phyloP scores from a whole-genome alignment of 768 basidiomycete genomes.

The Collybia sordida region DNA sequence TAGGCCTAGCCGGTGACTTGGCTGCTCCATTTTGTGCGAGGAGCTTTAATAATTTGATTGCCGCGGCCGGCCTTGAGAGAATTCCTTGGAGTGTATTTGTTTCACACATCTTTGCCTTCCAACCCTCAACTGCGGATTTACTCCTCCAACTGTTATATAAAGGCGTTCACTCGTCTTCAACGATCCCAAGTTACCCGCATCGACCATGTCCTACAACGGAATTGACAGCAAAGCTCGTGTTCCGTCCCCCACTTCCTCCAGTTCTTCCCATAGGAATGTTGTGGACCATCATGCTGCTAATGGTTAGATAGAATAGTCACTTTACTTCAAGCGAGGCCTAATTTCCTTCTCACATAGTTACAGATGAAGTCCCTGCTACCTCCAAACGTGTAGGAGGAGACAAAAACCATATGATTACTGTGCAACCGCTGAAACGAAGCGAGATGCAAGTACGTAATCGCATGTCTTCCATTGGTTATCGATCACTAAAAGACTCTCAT shows the following conservation, averaged over 20 bases:
- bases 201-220: constrained; percentile 23
- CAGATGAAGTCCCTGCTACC: constrained; percentile 49
- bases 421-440: constrained; percentile 81
- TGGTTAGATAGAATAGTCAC: constrained; percentile 44
- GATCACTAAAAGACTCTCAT: constrained; percentile 4
- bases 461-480: neutral
- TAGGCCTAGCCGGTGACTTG: too few species aligned
- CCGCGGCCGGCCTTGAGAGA: too few species aligned
- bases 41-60: too few species aligned
- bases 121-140: neutral
- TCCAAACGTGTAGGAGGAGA: constrained; percentile 27
- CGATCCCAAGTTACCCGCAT: neutral
- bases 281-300: constrained; percentile 70
- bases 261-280: constrained; percentile 53
- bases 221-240: constrained; percentile 55
- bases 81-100: too few species aligned
- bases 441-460: constrained; percentile 76
- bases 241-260: constrained; percentile 38
- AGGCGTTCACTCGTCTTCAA: constrained; percentile 5
- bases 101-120: neutral
- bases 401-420: constrained; percentile 57
- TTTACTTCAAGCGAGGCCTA: neutral
- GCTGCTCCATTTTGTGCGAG: too few species aligned
- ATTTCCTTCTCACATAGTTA: constrained; percentile 42
- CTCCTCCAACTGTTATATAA: constrained; percentile 5